Evolutionary conservation across 2,329 filamentous ascomycete genomes (phyloP), one percentile per base, ranked within the genome.

Genomic region (Colletotrichum tropicicola): DNA sequence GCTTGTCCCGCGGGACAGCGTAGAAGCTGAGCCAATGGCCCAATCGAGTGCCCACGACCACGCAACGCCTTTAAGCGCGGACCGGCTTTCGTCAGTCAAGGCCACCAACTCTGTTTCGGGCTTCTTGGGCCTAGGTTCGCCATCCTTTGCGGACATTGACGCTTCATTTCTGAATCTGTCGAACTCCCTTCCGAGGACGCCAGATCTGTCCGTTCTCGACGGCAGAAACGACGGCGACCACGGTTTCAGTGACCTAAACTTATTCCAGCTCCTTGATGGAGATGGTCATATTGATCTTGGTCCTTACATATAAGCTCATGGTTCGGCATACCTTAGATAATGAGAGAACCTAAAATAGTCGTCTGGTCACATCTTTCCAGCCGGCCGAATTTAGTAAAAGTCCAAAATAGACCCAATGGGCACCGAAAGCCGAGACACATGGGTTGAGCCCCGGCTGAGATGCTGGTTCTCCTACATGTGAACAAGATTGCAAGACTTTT

Each of bases 271-370:
- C 48, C 71, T 86, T 35, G 84, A 86, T 37, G 79, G 79, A 0
- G 82, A 83, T 1, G 84, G 84, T 0, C 83, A 84, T 7, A 86
- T 87, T 57, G 84, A 86, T 69, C 72, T 86, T 41, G 83, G 76
- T 2, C 77, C 79, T 41, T 78, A 77, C 48, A 70, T 78, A 30
- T 78, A 66, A 37, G 41, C 17, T 56, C 28, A n/a, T n/a, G n/a
- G n/a, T n/a, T n/a, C n/a, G n/a, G n/a, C n/a, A n/a, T n/a, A n/a
- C n/a, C n/a, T n/a, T n/a, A n/a, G n/a, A n/a, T n/a, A 9, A 35
- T 35, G 30, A 9, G 30, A 35, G 9, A 35, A 15, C 30, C 30
- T 35, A 35, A 35, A 35, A n/a, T n/a, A n/a, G n/a, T n/a, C n/a
- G n/a, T n/a, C n/a, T n/a, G n/a, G n/a, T n/a, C n/a, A n/a, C n/a